A percentile compares a stretch with the other conserved stretches of the same genome.
Evolutionary conservation across 441 rosid species (phyloP).

Genomic region (Hura crepitans): DNA sequence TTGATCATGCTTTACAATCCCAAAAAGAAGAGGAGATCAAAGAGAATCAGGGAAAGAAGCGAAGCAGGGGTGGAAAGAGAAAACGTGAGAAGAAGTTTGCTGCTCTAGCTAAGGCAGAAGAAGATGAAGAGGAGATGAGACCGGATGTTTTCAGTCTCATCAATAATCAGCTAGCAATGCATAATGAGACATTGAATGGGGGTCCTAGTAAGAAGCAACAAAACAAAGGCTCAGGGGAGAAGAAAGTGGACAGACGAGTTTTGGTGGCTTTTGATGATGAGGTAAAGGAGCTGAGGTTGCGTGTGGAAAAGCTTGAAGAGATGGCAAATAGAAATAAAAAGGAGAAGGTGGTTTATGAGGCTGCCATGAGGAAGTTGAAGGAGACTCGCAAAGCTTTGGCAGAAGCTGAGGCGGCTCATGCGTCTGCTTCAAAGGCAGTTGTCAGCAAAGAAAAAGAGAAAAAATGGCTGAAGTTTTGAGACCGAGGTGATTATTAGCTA

Average conservation of each 20-base stretch:
- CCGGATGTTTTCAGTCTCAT: constrained; percentile 87
- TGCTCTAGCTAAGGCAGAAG: constrained; percentile 53
- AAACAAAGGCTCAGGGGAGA: constrained; percentile 44
- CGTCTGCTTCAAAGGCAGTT: constrained; percentile 65
- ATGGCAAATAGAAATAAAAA: constrained; percentile 71
- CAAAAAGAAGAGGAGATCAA: constrained; percentile 38
- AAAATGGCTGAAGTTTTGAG: constrained; percentile 87
- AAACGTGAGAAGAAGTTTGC: constrained; percentile 79
- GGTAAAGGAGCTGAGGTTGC: constrained; percentile 56
- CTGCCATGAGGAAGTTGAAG: constrained; percentile 66
- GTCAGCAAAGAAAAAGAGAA: constrained; percentile 75
- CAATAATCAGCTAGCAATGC: constrained; percentile 57
- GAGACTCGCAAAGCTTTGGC: constrained; percentile 65
- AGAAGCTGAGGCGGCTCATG: constrained; percentile 67
- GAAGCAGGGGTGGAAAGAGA: constrained; percentile 90
- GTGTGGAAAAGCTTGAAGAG: constrained; percentile 64
- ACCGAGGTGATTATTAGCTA: background rate
- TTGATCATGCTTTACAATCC: constrained; percentile 66
- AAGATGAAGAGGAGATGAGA: constrained; percentile 50
- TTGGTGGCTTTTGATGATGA: constrained; percentile 74
- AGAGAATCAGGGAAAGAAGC: constrained; percentile 45
- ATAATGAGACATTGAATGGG: constrained; percentile 37
- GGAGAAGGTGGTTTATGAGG: constrained; percentile 66
- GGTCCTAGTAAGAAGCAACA: constrained; percentile 36
- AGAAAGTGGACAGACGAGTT: constrained; percentile 59